Evolutionary conservation across 2,329 filamentous ascomycete species (phyloP), one percentile per base, ranked within the genome.

Genomic region (Colletotrichum cordylinicola): DNA sequence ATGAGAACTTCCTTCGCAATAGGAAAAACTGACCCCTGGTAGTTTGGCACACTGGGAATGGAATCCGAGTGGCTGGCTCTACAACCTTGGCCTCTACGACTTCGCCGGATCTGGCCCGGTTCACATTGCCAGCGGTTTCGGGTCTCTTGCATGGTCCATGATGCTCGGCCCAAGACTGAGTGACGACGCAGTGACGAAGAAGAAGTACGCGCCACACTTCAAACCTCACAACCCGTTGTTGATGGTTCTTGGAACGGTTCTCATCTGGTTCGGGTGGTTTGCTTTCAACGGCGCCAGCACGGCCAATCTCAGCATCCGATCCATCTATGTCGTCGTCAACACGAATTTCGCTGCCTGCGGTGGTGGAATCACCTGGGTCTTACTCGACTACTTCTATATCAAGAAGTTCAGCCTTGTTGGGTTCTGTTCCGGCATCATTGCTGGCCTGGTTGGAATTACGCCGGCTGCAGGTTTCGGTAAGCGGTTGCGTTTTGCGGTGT

Each of bases 361-460:
- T 4, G 90, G 90, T 4, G 88, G 87, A 3, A 81, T 91, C 4
- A 86, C 86, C 7, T 92, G 90, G 89, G 86, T 86, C 1, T 70
- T 90, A 3, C 85, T 91, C 0, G 90, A 91, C 61, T 90, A 90
- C 76, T 71, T 88, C 56, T 84, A 88, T 77, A 86, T 82, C 52
- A 79, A 83, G 21, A 87, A 87, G 78, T 91, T 90, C 81, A 88
- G 85, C 62, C 85, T 90, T 67, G 84, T 90, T 6, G 89, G 88
- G 0, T 96, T 96, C 94, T 97, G 95, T 89, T 97, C 95, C 52
- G 96, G 96, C 77, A 93, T 93, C 79, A 96, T 98, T 82, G 94
- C 94, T 33, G 95, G 95, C 68, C 92, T 98, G 27, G 96, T 98
- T 43, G 95, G 95, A 79, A 97, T 97, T 70, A 97, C 95, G 10